Conservation (phyloP, 2,329 filamentous ascomycete species). For the Fusarium agapanthi region DNA sequence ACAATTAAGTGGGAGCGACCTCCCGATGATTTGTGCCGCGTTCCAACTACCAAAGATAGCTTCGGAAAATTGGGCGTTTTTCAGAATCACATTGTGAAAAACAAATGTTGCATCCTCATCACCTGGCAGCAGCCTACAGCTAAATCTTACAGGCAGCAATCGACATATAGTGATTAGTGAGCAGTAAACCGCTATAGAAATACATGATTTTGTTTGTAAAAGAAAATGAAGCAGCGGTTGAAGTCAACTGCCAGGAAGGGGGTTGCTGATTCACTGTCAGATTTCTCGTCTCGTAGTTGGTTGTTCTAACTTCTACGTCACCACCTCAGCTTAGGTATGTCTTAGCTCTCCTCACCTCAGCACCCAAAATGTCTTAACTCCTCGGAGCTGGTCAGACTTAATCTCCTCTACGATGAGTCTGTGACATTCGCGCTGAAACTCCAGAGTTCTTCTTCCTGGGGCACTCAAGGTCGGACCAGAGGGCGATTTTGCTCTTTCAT, state of each 20-base stretch:
- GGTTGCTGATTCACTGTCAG: not conserved
- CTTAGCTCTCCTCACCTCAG: not conserved
- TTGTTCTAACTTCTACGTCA: not conserved
- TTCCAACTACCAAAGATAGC: too few relatives aligned
- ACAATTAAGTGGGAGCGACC: constrained; percentile 5
- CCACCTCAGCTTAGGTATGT: constrained; percentile 13
- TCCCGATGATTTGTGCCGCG: not conserved
- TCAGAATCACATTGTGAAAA: too few relatives aligned
- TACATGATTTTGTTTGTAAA: too few relatives aligned
- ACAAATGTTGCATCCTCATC: too few relatives aligned
- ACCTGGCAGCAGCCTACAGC: too few relatives aligned
- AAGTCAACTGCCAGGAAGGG: too few relatives aligned
- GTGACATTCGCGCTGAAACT: accelerated
- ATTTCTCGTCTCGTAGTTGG: not conserved
- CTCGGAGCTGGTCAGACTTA: not conserved
- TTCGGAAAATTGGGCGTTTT: too few relatives aligned
- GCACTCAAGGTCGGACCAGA: not conserved
- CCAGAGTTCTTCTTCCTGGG: not conserved
- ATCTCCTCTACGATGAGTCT: not conserved
- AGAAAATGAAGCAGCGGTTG: not conserved
- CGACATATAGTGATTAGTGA: too few relatives aligned
- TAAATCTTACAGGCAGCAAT: too few relatives aligned
- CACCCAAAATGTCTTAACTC: not conserved
- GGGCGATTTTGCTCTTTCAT: not conserved
- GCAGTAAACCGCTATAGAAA: too few relatives aligned